Evolutionary conservation across 78 protist genomes (phyloP).

Genomic region (Pigoraptor vietnamica): DNA sequence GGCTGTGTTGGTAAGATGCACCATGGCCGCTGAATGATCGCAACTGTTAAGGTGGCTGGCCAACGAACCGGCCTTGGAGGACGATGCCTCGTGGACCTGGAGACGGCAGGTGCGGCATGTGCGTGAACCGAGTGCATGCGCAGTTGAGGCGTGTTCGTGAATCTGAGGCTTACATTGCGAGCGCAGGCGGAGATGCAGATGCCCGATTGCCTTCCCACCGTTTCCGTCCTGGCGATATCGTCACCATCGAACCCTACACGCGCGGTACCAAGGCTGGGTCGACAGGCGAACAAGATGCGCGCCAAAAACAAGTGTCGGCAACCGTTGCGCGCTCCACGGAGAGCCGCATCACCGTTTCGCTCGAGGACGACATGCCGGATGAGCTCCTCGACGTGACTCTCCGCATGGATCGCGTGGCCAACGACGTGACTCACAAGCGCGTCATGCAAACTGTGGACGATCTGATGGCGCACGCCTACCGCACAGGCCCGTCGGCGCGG

Average conservation of each 20-base stretch:
- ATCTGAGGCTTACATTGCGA: background rate
- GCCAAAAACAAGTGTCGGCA: background rate
- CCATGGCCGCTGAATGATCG: background rate
- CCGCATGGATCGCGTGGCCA: background rate
- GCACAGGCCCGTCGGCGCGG: background rate
- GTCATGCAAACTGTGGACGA: background rate
- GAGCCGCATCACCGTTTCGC: background rate
- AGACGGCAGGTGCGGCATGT: background rate
- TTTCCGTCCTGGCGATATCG: background rate
- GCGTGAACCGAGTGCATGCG: no score
- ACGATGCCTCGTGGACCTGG: background rate
- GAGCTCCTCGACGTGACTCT: background rate
- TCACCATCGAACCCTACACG: background rate
- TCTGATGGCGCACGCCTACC: background rate
- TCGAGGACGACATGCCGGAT: background rate
- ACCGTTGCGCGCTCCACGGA: background rate
- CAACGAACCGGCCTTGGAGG: background rate
- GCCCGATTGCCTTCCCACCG: background rate
- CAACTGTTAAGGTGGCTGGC: background rate
- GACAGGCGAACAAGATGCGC: background rate
- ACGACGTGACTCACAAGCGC: background rate
- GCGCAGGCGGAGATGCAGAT: background rate
- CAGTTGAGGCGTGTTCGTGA: no score
- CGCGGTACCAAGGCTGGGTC: background rate
- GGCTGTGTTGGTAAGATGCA: background rate